These are phyloP conservation scores for Bryopsis sp. DNA, from an alignment of 139 green algal genomes.

Conservation along the genomic window DNA sequence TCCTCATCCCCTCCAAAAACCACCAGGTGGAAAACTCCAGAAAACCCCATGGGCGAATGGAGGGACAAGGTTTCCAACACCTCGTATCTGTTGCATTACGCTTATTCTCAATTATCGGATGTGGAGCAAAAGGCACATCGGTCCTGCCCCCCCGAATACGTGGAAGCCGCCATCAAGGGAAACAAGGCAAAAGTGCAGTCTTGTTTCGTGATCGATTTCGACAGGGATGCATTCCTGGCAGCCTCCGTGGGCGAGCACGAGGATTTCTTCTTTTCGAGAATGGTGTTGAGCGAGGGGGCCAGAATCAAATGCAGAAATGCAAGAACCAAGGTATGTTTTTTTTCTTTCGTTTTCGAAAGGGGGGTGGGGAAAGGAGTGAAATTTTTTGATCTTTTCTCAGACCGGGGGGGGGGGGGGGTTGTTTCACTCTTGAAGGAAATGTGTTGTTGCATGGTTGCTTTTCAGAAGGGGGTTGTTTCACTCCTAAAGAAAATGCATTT, in stretches of 20 bases:
- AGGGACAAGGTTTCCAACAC: slow-evolving; percentile 4
- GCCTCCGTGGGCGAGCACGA: neutral
- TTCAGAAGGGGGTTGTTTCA: no score
- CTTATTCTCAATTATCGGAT: neutral
- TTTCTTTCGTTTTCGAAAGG: no score
- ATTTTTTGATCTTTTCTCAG: no score
- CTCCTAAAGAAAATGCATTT: no score
- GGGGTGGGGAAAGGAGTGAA: no score
- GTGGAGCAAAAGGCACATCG: neutral
- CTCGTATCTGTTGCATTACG: slow-evolving; percentile 2
- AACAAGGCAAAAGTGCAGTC: neutral
- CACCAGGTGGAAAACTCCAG: neutral
- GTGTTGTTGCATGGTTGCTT: no score
- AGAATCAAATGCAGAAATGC: neutral
- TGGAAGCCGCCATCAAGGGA: neutral
- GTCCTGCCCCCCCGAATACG: neutral
- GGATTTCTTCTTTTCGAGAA: slow-evolving; percentile 6
- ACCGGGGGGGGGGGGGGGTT: no score
- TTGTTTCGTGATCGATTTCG: slow-evolving; percentile 9
- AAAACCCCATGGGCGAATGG: neutral
- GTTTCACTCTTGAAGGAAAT: no score
- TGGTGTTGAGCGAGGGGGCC: slow-evolving; percentile 1
- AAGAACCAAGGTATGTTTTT: no score
- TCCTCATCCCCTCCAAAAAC: no score
- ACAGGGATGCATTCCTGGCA: slow-evolving; percentile 5